These are phyloP conservation scores for Diaporthe destruens DNA, from an alignment of 2,329 filamentous ascomycete genomes.

Conservation along the genomic window DNA sequence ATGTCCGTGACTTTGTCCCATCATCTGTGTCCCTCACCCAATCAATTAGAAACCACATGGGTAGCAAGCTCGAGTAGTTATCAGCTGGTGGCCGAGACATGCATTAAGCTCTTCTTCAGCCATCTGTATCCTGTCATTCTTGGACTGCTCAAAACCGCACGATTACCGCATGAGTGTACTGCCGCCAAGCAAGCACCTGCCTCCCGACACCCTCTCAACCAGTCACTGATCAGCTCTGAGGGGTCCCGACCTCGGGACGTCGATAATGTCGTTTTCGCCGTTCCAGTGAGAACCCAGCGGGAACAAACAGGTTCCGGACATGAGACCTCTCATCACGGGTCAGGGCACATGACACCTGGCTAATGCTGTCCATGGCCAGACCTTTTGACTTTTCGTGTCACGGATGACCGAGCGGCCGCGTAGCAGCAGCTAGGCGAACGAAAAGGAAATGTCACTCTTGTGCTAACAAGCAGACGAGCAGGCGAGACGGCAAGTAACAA, in stretches of 20 bases:
- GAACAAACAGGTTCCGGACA: too few relatives aligned
- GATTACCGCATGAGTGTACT: neutral
- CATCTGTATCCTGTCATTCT: constrained; percentile 7
- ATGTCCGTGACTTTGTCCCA: too few relatives aligned
- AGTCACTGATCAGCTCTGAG: neutral
- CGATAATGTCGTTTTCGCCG: neutral
- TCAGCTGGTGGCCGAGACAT: constrained; percentile 36
- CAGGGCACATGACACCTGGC: constrained; percentile 26
- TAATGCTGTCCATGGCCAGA: constrained; percentile 23
- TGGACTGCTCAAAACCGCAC: too few relatives aligned
- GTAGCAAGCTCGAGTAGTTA: neutral
- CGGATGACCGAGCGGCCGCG: neutral
- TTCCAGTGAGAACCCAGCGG: neutral
- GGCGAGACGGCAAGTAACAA: too few relatives aligned
- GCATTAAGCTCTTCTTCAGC: constrained; percentile 21
- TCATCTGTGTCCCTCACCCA: too few relatives aligned
- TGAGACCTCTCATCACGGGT: neutral
- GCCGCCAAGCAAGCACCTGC: constrained; percentile 5
- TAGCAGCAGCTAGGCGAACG: neutral
- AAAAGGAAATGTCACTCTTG: neutral
- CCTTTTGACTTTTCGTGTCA: neutral
- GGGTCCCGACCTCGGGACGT: neutral
- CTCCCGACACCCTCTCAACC: neutral
- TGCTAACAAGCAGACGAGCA: neutral
- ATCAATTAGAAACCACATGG: too few relatives aligned